Base-by-base conservation (phyloP, 1,284 basidiomycete genomes). In the Lentinus polychrous region DNA sequence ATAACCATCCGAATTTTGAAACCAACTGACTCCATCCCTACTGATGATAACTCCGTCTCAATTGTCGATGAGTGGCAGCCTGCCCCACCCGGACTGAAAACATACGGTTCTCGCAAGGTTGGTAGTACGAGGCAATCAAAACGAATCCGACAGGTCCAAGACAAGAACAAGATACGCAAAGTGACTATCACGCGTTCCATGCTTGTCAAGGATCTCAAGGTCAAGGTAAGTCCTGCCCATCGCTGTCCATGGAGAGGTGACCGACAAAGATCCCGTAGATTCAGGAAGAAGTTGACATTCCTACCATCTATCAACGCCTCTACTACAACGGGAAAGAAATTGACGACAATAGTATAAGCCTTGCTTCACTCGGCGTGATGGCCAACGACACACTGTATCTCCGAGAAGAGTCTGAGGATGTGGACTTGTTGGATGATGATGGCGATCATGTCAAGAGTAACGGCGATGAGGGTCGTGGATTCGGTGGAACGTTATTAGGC, bases 161-260 rank as follows among this genome's bases (percentile, higher is more conserved):
- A 75, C 49, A 64, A 71, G 39, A 74, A 71, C 6, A 74, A 76
- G 55, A 67, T 70, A 49, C 69, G 68, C 45, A 74, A 65, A 52
- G 60, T 90, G 43, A 72, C 63, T 11, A 73, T 91, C 41, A 71
- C 69, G 35, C 88, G 85, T 60, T 62, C 66, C 15, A 87, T 77
- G 55, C 81, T 82, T 0, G 72, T 91, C 47, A 89, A 84, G 59
- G 85, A 88, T 8, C 76, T 91, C 55, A 90, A 89, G 61, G 61
- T 86, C 45, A 70, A 76, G 71, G 87, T 89, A 49, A 48, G 77
- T 60, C 34, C 35, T 27, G 43, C 27, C 27, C 27, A 5, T 27
- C 27, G 10, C 27, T 27, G 27, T 27, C 31, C 32, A 14, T 22
- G 20, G 27, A 27, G 5, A 27, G 27, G 10, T 37, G 27, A 33